These are phyloP conservation scores for Graphilbum sp. DNA, from an alignment of 2,329 filamentous ascomycete species.

Conservation along the genomic window DNA sequence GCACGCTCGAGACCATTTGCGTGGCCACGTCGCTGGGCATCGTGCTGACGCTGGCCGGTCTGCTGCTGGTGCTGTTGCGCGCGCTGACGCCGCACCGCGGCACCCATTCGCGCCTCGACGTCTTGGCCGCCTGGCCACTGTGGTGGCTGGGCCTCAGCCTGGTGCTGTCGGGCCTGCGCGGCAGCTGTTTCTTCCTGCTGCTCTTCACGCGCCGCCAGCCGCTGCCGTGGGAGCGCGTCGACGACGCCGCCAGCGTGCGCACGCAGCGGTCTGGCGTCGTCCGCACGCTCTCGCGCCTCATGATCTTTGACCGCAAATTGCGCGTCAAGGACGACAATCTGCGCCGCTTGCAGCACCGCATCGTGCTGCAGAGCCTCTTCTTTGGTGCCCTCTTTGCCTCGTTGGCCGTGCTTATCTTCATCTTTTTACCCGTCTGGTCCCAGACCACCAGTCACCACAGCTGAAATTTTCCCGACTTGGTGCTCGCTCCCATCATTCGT, in stretches of 20 bases:
- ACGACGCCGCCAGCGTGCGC: conserved; percentile 16
- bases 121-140: conserved; percentile 26
- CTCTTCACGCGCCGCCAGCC: conserved; percentile 28
- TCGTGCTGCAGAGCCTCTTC: conserved; percentile 24
- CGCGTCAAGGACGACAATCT: conserved; percentile 26
- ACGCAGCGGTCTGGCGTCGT: conserved; percentile 13
- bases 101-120: conserved; percentile 23
- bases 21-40: conserved; percentile 27
- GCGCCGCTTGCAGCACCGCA: conserved; percentile 25
- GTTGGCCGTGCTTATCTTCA: conserved; percentile 21
- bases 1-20: conserved; percentile 31
- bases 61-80: conserved; percentile 22
- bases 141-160: conserved; percentile 28
- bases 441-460: conserved; percentile 10
- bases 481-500: too few relatives aligned
- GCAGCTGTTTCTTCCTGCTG: conserved; percentile 30
- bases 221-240: conserved; percentile 30
- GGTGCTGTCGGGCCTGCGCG: conserved; percentile 26
- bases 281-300: conserved; percentile 19
- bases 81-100: conserved; percentile 21
- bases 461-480: too few relatives aligned
- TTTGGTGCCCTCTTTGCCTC: conserved; percentile 21
- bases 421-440: conserved; percentile 27
- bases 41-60: conserved; percentile 20
- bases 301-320: conserved; percentile 30